Evolutionary conservation across 768 basidiomycete genomes (phyloP), one percentile per base, ranked within the genome.

Genomic region (Terana coerulea): DNA sequence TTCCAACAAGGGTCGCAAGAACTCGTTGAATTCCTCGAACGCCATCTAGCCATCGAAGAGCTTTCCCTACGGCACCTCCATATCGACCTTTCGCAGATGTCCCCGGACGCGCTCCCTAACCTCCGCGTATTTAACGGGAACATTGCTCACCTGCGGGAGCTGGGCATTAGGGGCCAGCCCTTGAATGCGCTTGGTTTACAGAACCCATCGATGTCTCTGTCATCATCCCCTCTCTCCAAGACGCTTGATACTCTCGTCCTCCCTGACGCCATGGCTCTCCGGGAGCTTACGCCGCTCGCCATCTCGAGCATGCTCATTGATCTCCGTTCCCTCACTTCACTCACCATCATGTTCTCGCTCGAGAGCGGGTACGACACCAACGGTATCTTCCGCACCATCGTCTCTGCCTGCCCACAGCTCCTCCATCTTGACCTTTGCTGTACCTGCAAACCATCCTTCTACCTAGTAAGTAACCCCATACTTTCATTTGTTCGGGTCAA

Each of bases 301-400:
- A 72, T 89, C 2, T 77, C 82, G 3, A 72, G 74, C 31, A 69
- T 86, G n/a, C 74, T 90, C 22, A 73, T 78, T 52, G 75, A 75
- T 42, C 60, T 89, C 19, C 74, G 75, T 17, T 71, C 72, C 4
- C 73, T 90, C 22, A 75, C 71, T 11, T 75, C 80, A 34, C 72
- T 90, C 49, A 81, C 76, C 47, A 77, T 89, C 36, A 71, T 79
- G 14, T 89, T 89, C 61, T 75, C 78, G 33, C 75, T 89, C 44
- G 84, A 88, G 59, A 81, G 82, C 60, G 66, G 64, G 3, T 88
- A 88, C 60, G 87, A 90, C 57, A 83, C 84, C 59, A 83, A 80
- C 24, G 81, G 81, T 57, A 69, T 88, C 51, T 72, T 90, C 29
- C 79, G 84, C 39, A 81, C 83, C 3, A 75, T 90, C 51, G 78